Evolutionary conservation across 169 alveolate genomes (phyloP).

Genomic region (Ichthyophthirius multifiliis): DNA sequence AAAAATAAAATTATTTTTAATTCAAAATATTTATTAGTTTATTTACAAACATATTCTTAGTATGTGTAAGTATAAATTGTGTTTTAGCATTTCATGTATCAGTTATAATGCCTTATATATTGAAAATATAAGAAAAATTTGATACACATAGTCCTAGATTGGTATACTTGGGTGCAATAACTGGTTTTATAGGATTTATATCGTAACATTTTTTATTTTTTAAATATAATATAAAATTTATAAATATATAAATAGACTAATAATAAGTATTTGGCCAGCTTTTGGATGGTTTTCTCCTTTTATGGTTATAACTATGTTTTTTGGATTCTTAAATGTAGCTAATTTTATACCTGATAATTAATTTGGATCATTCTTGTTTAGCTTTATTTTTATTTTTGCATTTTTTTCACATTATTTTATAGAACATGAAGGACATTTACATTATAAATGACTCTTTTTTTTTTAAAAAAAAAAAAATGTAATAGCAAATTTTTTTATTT

Average conservation of each 20-base stretch:
- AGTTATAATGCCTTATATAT: slow-evolving; percentile 16
- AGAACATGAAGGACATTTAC: slow-evolving; percentile 34
- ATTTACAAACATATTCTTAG: slow-evolving; percentile 7
- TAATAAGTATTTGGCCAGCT: slow-evolving; percentile 33
- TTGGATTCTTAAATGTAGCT: slow-evolving; percentile 27
- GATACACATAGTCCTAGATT: slow-evolving; percentile 26
- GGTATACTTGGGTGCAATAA: slow-evolving; percentile 28
- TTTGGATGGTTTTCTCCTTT: slow-evolving; percentile 33
- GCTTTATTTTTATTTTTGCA: slow-evolving; percentile 25
- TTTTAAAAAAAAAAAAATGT: no score
- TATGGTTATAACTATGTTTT: slow-evolving; percentile 25
- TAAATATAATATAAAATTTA: neutral
- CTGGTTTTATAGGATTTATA: slow-evolving; percentile 37
- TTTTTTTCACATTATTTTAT: slow-evolving; percentile 32
- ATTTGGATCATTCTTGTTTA: slow-evolving; percentile 18
- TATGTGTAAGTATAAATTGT: slow-evolving; percentile 25
- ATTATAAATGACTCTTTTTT: neutral
- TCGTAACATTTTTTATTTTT: neutral
- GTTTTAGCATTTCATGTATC: slow-evolving; percentile 27
- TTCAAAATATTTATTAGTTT: neutral
- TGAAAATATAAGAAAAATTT: slow-evolving; percentile 9
- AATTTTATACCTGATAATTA: slow-evolving; percentile 23
- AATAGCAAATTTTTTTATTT: no score
- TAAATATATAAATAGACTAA: neutral
- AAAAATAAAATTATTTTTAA: neutral